phyloP scores from a whole-genome alignment of 2,329 filamentous ascomycete species.

The Penicillium psychrosexuale region DNA sequence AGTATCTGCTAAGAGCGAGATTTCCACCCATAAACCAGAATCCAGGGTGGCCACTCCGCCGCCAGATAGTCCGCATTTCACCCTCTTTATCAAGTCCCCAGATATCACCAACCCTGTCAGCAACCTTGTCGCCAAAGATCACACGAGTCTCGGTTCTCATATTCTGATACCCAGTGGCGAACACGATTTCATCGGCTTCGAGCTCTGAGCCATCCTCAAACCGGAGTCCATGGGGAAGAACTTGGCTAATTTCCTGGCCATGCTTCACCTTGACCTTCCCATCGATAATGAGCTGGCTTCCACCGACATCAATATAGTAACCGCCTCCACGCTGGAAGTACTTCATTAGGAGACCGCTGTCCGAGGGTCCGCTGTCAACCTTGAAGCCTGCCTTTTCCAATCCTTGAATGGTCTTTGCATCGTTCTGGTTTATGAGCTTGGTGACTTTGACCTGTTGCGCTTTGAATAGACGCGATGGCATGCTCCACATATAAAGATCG shows the following conservation, averaged over 20 bases:
- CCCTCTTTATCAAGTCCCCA: conserved; percentile 60
- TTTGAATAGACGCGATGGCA: conserved; percentile 61
- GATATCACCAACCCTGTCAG: conserved; percentile 56
- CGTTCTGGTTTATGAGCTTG: conserved; percentile 34
- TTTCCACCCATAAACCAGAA: conserved; percentile 69
- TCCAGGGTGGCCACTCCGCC: conserved; percentile 59
- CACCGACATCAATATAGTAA: conserved; percentile 69
- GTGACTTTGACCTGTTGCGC: conserved; percentile 52
- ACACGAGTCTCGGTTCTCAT: conserved; percentile 61
- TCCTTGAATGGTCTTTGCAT: conserved; percentile 39
- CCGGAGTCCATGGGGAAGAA: conserved; percentile 49
- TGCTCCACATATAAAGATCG: conserved; percentile 58
- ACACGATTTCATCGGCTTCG: conserved; percentile 62
- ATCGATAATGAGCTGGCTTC: conserved; percentile 59
- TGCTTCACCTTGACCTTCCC: conserved; percentile 65
- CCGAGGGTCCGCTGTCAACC: conserved; percentile 57
- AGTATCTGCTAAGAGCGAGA: conserved; percentile 61
- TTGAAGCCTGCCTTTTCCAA: conserved; percentile 60
- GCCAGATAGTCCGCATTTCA: conserved; percentile 60
- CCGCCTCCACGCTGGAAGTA: conserved; percentile 66
- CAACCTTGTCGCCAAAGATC: conserved; percentile 62
- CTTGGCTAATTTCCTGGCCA: conserved; percentile 55
- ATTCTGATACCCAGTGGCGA: conserved; percentile 61
- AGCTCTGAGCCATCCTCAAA: conserved; percentile 59
- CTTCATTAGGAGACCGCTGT: conserved; percentile 58